phyloP scores from a whole-genome alignment of 306 rosid species.

The Erythrophleum fordii region DNA sequence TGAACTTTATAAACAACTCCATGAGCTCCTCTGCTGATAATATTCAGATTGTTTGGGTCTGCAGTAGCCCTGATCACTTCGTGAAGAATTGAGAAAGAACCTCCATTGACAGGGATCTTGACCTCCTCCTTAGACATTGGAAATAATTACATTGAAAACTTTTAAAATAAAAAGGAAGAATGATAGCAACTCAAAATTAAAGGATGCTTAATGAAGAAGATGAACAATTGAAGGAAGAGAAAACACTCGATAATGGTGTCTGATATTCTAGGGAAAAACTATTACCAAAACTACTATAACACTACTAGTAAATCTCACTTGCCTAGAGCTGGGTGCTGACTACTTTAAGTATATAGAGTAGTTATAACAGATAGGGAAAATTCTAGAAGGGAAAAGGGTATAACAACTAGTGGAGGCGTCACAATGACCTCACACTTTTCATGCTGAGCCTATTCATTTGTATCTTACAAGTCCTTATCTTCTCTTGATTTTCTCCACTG shows the following conservation, averaged over 20 bases:
- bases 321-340: no score
- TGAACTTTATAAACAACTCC: constrained; percentile 75
- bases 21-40: constrained; percentile 80
- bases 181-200: not conserved
- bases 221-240: not conserved
- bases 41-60: constrained; percentile 53
- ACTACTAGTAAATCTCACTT: no score
- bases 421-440: not conserved
- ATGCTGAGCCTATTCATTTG: not conserved
- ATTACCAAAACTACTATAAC: not conserved
- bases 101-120: constrained; percentile 36
- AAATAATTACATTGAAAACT: not conserved
- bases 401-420: not conserved
- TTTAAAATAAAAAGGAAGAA: not conserved
- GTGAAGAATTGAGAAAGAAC: constrained; percentile 47
- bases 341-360: no score
- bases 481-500: not conserved
- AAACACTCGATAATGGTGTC: not conserved
- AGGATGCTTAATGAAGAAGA: not conserved
- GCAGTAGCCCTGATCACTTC: constrained; percentile 63
- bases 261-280: not conserved
- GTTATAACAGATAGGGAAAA: no score
- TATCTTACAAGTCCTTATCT: not conserved
- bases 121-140: constrained; percentile 28
- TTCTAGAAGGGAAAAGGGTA: not conserved